These are phyloP conservation scores for Colletotrichum brevisporum DNA, from an alignment of 2,329 filamentous ascomycete genomes.

Conservation along the genomic window DNA sequence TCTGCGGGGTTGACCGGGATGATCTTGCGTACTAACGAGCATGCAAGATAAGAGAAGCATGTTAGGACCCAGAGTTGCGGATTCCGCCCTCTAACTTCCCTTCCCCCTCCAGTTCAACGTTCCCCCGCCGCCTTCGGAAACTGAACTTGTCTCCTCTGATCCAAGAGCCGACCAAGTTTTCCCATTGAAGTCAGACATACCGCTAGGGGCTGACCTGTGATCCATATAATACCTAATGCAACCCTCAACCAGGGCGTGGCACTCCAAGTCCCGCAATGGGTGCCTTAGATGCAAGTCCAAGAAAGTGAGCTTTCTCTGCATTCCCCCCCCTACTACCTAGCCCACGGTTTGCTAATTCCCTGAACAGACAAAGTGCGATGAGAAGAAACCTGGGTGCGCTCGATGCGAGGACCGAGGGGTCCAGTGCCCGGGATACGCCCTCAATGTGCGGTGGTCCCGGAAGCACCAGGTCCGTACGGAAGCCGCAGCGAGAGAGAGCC, in stretches of 20 bases:
- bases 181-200: no score
- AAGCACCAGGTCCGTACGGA: constrained; percentile 40
- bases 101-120: no score
- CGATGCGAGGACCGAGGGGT: constrained; percentile 43
- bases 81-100: no score
- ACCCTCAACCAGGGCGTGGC: constrained; percentile 4
- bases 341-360: not conserved
- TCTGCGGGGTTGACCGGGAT: no score
- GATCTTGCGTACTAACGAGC: no score
- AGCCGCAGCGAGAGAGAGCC: rapidly evolving
- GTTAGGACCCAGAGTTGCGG: no score
- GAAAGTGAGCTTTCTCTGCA: constrained; percentile 23
- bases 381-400: constrained; percentile 41
- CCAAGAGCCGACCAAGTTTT: no score
- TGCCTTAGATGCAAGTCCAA: constrained; percentile 24
- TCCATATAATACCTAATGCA: not conserved
- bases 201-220: not conserved
- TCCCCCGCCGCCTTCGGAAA: no score
- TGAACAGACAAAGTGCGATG: constrained; percentile 43
- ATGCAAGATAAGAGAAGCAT: no score
- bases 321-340: not conserved
- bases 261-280: constrained; percentile 17
- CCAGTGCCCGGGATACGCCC: constrained; percentile 44
- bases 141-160: no score
- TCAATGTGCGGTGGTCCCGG: constrained; percentile 45